Evolutionary conservation across 495 filamentous ascomycete genomes (phyloP), one percentile per base, ranked within the genome.

Genomic region (Hyaloscypha hepaticicola): DNA sequence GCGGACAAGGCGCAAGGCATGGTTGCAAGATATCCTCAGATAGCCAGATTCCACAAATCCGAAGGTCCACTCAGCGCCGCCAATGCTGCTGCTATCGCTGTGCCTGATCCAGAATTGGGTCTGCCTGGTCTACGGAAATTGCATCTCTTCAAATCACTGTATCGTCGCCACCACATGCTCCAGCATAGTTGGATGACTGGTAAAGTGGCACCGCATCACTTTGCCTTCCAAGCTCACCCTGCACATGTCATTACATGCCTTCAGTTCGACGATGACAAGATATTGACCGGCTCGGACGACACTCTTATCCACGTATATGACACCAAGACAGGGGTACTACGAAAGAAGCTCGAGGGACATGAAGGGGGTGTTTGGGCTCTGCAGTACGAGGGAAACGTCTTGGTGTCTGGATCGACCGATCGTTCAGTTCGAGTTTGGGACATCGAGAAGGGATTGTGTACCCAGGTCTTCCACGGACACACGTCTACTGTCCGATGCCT

Each of bases 261-360:
- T 58, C 93, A 98, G 70, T 98, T 99, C 69, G 95, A 99, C 69
- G 89, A 90, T 29, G 95, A 98, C 77, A 98, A 98, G 76, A 96
- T 99, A 61, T 80, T 99, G 63, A 99, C 96, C 12, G 95, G 95
- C 29, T 97, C 93, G 69, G 95, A 99, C 76, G 95, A 99, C 73
- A 96, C 93, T 11, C 89, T 96, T 64, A 99, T 99, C 73, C 92
- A 98, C 72, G 94, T 99, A 49, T 99, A 98, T 73, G 93, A 98
- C 71, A 99, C 95, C 14, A 94, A 93, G 75, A 98, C 93, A 6
- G 95, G 95, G 61, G 89, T 89, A 61, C 76, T 96, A 57, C 86
- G 91, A 63, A 89, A 85, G 59, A 90, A 86, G 41, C 83, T 99
- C 5, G 88, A 90, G 72, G 95, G 95, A 22, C 95, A 99, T 72